Base-by-base conservation (phyloP, 305 asterid species). In the Fraxinus nigra region DNA sequence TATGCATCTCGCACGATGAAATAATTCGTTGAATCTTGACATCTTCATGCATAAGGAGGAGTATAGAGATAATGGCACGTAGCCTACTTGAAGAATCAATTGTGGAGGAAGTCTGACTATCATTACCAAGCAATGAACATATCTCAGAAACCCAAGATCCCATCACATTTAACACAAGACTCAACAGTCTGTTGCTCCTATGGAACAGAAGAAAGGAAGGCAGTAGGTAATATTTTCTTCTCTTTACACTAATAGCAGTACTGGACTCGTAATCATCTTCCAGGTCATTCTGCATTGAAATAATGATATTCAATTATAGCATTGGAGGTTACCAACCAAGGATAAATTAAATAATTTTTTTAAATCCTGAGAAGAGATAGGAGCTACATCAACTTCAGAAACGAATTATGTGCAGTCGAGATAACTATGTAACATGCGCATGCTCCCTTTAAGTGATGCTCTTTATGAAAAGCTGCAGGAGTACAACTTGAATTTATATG, bases 181-280 rank as follows among this genome's bases (percentile, higher is more conserved):
- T 82, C 65, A 89, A 81, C 20, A 93, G 88, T 81, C 78, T 87
- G 81, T 76, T 77, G 84, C 94, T 89, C 84, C 91, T 83, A 43
- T 81, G 85, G 77, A 95, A 88, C 84, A 95, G 89, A 87, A 88
- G 80, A 83, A 91, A 92, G 82, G 89, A 80, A 72, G 99, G 98
- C 22, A 93, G 82, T 61, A 92, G 89, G 84, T 90, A 92, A 84
- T 92, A 95, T 56, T 33, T 86, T 82, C 90, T 86, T 85, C 79
- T 81, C 75, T 85, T 93, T 33, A 30, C 87, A 81, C 77, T 83
- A 61, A 72, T 32, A 16, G 13, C 79, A 75, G 87, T 80, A 69
- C 79, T 59, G 7, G 85, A 77, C 84, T 86, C 89, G n/a, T 77
- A 78, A 56, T 87, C 85, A 78, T 75, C 90, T 77, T 86, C 89